phyloP scores from a whole-genome alignment of 495 filamentous ascomycete species.

The Collariella sp. region DNA sequence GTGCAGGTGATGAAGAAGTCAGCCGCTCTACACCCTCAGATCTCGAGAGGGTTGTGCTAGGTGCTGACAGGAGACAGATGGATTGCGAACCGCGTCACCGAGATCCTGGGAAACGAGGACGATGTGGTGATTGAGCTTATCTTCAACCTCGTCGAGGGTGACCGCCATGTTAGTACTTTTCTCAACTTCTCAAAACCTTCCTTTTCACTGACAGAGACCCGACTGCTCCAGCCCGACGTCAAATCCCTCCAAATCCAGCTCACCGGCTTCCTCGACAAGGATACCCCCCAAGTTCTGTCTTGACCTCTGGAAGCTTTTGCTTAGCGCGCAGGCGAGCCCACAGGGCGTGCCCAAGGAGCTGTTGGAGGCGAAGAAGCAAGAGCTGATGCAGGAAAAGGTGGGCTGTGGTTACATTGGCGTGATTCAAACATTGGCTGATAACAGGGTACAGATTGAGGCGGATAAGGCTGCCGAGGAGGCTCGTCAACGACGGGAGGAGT shows the following conservation, averaged over 20 bases:
- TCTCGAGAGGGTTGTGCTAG: background rate
- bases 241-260: constrained; percentile 89
- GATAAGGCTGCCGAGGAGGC: constrained; percentile 73
- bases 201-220: background rate
- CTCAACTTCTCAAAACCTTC: background rate
- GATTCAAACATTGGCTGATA: constrained; percentile 8
- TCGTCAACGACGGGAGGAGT: constrained; percentile 52
- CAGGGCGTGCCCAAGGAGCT: constrained; percentile 92
- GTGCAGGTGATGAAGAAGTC: constrained; percentile 96
- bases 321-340: constrained; percentile 81
- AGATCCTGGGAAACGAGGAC: constrained; percentile 83
- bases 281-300: constrained; percentile 87
- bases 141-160: constrained; percentile 77
- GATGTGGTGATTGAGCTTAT: constrained; percentile 91
- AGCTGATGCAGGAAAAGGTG: constrained; percentile 91
- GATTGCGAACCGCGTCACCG: constrained; percentile 80
- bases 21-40: constrained; percentile 18
- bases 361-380: constrained; percentile 89
- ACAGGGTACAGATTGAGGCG: constrained; percentile 56
- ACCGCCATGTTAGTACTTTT: constrained; percentile 58
- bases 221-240: constrained; percentile 67
- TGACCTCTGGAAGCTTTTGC: constrained; percentile 81
- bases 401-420: background rate
- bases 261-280: constrained; percentile 90
- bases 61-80: constrained; percentile 48